Evolutionary conservation across 1,139 yeast genomes (phyloP), one percentile per base, ranked within the genome.

Genomic region (Geotrichum aggregatum): DNA sequence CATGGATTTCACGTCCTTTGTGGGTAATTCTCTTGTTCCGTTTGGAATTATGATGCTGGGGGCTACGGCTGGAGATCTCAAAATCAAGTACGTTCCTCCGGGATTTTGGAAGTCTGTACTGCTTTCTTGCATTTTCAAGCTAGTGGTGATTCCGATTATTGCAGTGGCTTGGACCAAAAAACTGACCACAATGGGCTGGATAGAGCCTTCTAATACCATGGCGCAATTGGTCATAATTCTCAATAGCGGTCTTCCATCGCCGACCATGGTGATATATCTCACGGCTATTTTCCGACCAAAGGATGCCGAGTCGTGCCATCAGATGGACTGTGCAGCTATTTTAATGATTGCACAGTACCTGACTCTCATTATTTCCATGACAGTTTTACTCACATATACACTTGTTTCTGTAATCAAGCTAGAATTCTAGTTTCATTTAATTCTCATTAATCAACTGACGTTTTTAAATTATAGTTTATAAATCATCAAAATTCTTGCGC

Each of bases 11-110:
- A 75, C 91, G 1, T 66, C 79, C 14, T 91, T 91, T 65, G 72
- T 89, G 2, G 96, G 96, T 1, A 82, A 82, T 1, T 96, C 97
- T 0, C 81, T 88, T 33, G 97, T 91, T 31, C 98, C 97, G 0
- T 72, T 87, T 56, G 97, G 97, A 1, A 73, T 91, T 55, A 66
- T 87, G 49, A 66, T 91, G 54, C 69, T 91, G 35, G 98, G 98
- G 2, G 95, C 94, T 11, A 87, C 96, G 3, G 79, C 91, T 43
- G 83, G 95, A 0, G 71, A 96, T 47, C 74, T 91, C 48, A 73
- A 78, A 56, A 71, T 88, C 28, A 76, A 74, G 14, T 66, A 73
- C 14, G 71, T 88, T 64, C 85, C 88, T 10, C 71, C 74, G 1
- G 88, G 89, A 1, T 81, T 87, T 65, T 84, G 95, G 87, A 79